Conservation (phyloP, 2,329 filamentous ascomycete genomes). For the Blumeria hordei region DNA sequence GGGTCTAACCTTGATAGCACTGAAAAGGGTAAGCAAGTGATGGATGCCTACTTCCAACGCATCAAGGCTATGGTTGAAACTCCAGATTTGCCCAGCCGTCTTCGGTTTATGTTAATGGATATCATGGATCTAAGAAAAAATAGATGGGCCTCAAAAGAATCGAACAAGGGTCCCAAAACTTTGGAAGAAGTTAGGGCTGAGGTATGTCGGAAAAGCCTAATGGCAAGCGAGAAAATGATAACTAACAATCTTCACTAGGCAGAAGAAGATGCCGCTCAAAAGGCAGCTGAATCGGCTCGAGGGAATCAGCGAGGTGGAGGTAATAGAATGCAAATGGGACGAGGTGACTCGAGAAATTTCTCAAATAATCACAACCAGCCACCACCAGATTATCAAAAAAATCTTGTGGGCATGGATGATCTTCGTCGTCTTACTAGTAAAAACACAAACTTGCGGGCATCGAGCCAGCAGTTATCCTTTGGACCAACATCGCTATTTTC, state of each 20-base stretch:
- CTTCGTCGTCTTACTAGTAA: conserved; percentile 55
- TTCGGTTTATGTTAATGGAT: conserved; percentile 94
- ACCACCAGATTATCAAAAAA: conserved; percentile 46
- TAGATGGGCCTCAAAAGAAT: conserved; percentile 69
- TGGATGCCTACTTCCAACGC: conserved; percentile 82
- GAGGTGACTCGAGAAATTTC: conserved; percentile 72
- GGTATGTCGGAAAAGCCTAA: conserved; percentile 20
- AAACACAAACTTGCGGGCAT: conserved; percentile 27
- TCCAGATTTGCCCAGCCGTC: conserved; percentile 59
- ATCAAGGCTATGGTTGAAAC: conserved; percentile 65
- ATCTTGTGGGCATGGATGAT: conserved; percentile 79
- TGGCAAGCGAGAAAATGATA: background rate
- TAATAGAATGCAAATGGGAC: conserved; percentile 48
- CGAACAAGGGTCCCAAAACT: conserved; percentile 89
- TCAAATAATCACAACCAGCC: conserved; percentile 47
- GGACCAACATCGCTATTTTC: conserved; percentile 73
- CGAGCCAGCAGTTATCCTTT: conserved; percentile 38
- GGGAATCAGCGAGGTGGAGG: conserved; percentile 38
- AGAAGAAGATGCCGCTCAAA: conserved; percentile 54
- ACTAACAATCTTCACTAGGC: conserved; percentile 20
- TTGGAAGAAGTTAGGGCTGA: conserved; percentile 75
- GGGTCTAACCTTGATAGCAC: conserved; percentile 64
- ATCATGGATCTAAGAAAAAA: conserved; percentile 59
- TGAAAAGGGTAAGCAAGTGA: conserved; percentile 64
- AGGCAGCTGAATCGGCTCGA: conserved; percentile 48